Evolutionary conservation across 2,329 filamentous ascomycete species (phyloP).

Genomic region (Rhynchosporium graminicola): DNA sequence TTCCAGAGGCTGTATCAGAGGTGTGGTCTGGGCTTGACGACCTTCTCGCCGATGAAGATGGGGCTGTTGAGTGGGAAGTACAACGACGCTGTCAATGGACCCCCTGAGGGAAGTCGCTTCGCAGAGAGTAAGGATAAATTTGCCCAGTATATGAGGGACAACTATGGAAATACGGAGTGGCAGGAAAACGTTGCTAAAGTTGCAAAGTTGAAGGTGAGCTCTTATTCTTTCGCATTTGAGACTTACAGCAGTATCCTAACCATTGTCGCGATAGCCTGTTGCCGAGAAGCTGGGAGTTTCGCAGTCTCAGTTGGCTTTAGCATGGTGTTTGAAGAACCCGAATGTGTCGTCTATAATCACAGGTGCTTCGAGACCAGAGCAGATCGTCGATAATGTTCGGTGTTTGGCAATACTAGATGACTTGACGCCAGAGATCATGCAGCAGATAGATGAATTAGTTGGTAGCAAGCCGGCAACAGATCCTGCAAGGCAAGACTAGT

Average conservation of each 20-base stretch:
- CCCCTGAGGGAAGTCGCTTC: conserved; percentile 58
- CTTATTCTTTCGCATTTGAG: no score
- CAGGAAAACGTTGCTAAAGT: conserved; percentile 59
- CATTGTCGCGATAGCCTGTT: conserved; percentile 46
- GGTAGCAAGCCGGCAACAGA: conserved; percentile 55
- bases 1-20: conserved; percentile 61
- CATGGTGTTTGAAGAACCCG: conserved; percentile 63
- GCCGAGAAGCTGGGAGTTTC: conserved; percentile 53
- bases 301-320: conserved; percentile 54
- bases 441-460: conserved; percentile 59
- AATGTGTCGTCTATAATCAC: conserved; percentile 63
- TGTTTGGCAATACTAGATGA: conserved; percentile 55
- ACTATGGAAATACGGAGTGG: conserved; percentile 52
- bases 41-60: conserved; percentile 60
- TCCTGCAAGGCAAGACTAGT: no score
- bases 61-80: conserved; percentile 69
- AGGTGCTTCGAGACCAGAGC: conserved; percentile 57
- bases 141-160: conserved; percentile 46
- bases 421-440: conserved; percentile 59
- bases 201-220: conserved; percentile 48
- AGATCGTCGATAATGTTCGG: conserved; percentile 61
- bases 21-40: conserved; percentile 61
- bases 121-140: conserved; percentile 55
- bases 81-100: conserved; percentile 53
- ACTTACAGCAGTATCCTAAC: no score